Conservation (phyloP, 306 rosid species). For the barrel medic (Medicago truncatula) region MtrunA17r5.0-ANR NC_053046.1:34458501-34459000, state of each 20-base stretch:
- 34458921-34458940: too few species aligned
- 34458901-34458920: too few species aligned
- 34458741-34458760: slow-evolving; percentile 29
- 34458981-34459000: too few species aligned
- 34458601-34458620: background rate
- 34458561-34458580: background rate
- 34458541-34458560: slow-evolving; percentile 60
- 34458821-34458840: background rate
- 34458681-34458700: slow-evolving; percentile 88
- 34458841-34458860: too few species aligned
- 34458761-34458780: background rate
- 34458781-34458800: background rate
- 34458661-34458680: slow-evolving; percentile 51
- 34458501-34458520: slow-evolving; percentile 75
- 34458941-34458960: too few species aligned
- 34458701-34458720: slow-evolving; percentile 82
- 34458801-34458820: background rate
- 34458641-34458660: slow-evolving; percentile 61
- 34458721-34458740: slow-evolving; percentile 57
- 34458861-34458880: too few species aligned
- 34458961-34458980: too few species aligned
- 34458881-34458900: too few species aligned
- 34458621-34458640: slow-evolving; percentile 49
- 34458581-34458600: background rate
- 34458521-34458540: slow-evolving; percentile 61